Evolutionary conservation across 2,329 filamentous ascomycete genomes (phyloP), one percentile per base, ranked within the genome.

Genomic region (Balansia obtecta): DNA sequence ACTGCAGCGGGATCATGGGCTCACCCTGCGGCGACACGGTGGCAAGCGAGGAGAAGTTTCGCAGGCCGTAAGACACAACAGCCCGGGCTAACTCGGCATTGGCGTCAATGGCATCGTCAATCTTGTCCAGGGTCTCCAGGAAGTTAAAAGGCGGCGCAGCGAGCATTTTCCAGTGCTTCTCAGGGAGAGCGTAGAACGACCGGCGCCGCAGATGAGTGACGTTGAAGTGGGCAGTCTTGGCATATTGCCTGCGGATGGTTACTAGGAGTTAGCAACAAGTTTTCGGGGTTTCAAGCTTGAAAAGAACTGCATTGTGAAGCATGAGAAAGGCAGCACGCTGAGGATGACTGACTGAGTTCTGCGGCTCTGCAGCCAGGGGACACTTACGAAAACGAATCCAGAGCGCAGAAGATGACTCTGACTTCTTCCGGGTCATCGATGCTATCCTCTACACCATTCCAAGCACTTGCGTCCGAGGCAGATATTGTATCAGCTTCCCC

Each of bases 151-250:
- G 91, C 0, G 86, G 82, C 4, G 77, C 77, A 0, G 88, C 83
- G 1, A 98, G 78, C 62, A 95, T 76, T 60, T 86, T 79, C 82
- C 88, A 93, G 64, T 98, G 90, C 1, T 77, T 72, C 52, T 84
- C 81, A 1, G 91, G 88, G 6, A 98, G 75, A 9, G 89, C 86
- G 65, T 97, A 98, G 68, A 98, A 96, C 13, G 88, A 85, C 66
- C 93, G 89, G 30, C 94, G 83, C 20, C 93, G 84, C 16, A 90
- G 77, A 66, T 97, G 91, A 4, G 91, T 97, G 56, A 86, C 84
- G 66, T 95, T 94, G 70, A 86, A 86, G 65, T 97, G 91, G 5
- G 90, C 86, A 22, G 82, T 79, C 60, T 83, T 85, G 56, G 86
- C 83, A 65, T 96, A 96, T 68, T 90, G 86, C 50, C 88, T 94